A percentile compares a stretch with the other conserved stretches of the same genome.
Evolutionary conservation across 2,329 filamentous ascomycete genomes (phyloP).

Genomic region (Rachicladosporium sp.): DNA sequence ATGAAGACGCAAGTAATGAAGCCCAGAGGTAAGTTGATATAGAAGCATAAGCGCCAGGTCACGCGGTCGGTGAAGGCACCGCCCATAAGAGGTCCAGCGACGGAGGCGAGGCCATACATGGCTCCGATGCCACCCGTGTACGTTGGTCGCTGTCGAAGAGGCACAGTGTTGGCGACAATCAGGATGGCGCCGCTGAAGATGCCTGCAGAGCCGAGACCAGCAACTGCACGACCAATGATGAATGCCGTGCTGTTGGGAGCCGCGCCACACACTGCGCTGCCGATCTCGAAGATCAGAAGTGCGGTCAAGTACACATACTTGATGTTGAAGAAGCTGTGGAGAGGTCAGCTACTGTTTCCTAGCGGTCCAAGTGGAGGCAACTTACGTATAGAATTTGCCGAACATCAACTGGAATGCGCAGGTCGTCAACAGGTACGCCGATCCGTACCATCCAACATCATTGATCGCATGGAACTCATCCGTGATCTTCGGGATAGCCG

Average conservation of each 20-base stretch:
- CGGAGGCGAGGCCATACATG: conserved; percentile 34
- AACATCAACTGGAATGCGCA: conserved; percentile 29
- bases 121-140: conserved; percentile 35
- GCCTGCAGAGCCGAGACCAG: conserved; percentile 37
- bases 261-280: conserved; percentile 36
- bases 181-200: conserved; percentile 34
- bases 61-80: conserved; percentile 20
- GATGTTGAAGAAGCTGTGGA: conserved; percentile 8
- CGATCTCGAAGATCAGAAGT: conserved; percentile 35
- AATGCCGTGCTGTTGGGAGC: conserved; percentile 35
- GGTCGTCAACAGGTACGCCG: conserved; percentile 26
- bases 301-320: conserved; percentile 33
- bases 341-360: no score
- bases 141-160: conserved; percentile 32
- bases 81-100: conserved; percentile 32
- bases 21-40: conserved; percentile 43
- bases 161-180: conserved; percentile 32
- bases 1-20: conserved; percentile 28
- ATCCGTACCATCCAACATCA: conserved; percentile 13
- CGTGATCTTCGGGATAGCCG: conserved; percentile 15
- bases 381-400: conserved; percentile 8
- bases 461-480: conserved; percentile 14
- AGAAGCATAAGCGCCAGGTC: conserved; percentile 32
- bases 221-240: conserved; percentile 36
- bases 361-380: no score